Evolutionary conservation across 176 grass and related monocot genomes (phyloP), one percentile per base, ranked within the genome.

Genomic region (Rhipidocladum racemiflorum): DNA sequence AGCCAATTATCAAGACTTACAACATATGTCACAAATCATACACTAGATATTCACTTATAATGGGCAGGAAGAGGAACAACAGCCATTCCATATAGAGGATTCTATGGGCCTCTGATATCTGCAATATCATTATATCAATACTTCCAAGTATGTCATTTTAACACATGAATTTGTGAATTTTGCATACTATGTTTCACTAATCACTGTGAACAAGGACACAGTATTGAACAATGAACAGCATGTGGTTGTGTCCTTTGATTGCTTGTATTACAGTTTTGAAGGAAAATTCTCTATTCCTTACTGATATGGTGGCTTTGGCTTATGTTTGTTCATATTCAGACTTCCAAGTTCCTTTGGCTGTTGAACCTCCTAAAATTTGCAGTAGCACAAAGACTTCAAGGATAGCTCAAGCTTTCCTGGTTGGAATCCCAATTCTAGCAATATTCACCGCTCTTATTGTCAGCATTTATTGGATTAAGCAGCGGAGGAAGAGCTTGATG

Each of bases 1-100:
- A 90, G 50, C 42, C 80, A 77, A 53, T 91, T 68, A 87, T 85
- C 71, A 93, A 83, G 44, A 91, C 71, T 79, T 95, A 88, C 50
- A 35, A 70, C 90, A 85, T 53, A 75, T 46, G 59, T 95, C 48
- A 90, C 28, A 84, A 61, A 93, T 80, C 62, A 91, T 66, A 99
- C 96, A 23, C 74, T 99, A 29, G 62, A 89, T 73, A 93, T 97
- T 84, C 85, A 70, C 27, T 91, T 97, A 13, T 97, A 97, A 40
- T 97, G 94, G 94, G 94, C 88, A 76, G 96, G 92, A 78, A 88
- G 77, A 75, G 92, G 96, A 61, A 99, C 96, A 81, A 95, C 90
- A 61, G 86, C 79, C 61, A 93, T 99, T 79, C 96, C 96, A 77
- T 17, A 79, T 13, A 93, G 96, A 93, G 96, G 96, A 84, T 40